A percentile compares a stretch with the other conserved stretches of the same genome.
phyloP scores from a whole-genome alignment of 1,139 yeast genomes.

The Suhomyces bokatorum region DNA sequence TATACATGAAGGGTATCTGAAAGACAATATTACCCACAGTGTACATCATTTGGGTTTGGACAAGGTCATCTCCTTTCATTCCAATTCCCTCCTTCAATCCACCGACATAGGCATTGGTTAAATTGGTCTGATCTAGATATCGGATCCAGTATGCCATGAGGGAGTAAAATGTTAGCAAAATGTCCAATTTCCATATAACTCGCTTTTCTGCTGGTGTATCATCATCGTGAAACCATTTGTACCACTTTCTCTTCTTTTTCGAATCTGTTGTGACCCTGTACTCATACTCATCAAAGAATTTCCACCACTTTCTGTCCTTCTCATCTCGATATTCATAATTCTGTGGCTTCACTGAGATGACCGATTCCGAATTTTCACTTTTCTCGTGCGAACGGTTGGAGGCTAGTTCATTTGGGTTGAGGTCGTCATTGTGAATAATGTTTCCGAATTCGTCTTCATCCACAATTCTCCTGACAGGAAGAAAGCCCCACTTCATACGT shows the following conservation, averaged over 20 bases:
- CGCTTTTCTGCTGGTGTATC: conserved; percentile 55
- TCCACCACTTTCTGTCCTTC: conserved; percentile 61
- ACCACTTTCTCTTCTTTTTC: conserved; percentile 50
- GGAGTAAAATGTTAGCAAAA: conserved; percentile 57
- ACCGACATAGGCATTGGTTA: conserved; percentile 66
- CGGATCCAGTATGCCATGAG: conserved; percentile 69
- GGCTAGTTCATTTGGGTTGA: background rate
- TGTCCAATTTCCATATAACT: conserved; percentile 60
- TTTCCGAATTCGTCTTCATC: conserved; percentile 29
- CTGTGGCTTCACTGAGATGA: background rate
- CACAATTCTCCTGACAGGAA: conserved; percentile 46
- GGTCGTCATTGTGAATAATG: background rate
- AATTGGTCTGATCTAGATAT: conserved; percentile 59
- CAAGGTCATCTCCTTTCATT: conserved; percentile 65
- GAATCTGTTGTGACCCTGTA: conserved; percentile 44
- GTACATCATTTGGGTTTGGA: conserved; percentile 57
- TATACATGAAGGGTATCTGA: conserved; percentile 49
- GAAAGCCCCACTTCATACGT: conserved; percentile 48
- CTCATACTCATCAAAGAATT: conserved; percentile 60
- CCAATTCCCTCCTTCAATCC: conserved; percentile 58
- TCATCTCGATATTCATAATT: conserved; percentile 55
- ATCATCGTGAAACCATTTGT: conserved; percentile 58
- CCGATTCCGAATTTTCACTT: background rate
- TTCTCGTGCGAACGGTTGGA: background rate
- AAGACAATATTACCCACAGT: conserved; percentile 58